phyloP scores from a whole-genome alignment of 352 stramenopile genomes.

The Globisporangium irregulare region DNA sequence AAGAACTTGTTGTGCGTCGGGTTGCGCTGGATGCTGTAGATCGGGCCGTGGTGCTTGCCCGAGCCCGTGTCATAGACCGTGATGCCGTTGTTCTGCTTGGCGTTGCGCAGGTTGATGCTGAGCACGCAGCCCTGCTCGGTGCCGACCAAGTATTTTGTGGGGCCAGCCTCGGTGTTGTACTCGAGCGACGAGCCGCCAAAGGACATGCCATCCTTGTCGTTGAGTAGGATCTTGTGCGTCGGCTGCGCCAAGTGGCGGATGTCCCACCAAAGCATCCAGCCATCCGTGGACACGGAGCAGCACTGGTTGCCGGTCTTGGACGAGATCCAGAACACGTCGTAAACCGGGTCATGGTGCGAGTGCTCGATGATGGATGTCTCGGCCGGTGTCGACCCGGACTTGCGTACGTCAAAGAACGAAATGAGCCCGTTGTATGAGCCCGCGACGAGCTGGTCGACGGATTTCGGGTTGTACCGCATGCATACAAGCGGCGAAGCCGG shows the following conservation, averaged over 20 bases:
- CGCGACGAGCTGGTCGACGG: constrained; percentile 93
- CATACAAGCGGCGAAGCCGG: constrained; percentile 87
- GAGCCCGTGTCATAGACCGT: constrained; percentile 92
- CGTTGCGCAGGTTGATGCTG: constrained; percentile 94
- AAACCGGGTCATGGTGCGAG: constrained; percentile 96
- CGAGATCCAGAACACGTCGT: constrained; percentile 96
- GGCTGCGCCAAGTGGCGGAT: constrained; percentile 85
- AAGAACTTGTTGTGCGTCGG: constrained; percentile 98
- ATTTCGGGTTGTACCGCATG: constrained; percentile 97
- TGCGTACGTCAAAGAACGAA: constrained; percentile 95
- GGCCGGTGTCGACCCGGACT: constrained; percentile 81
- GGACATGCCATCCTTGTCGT: constrained; percentile 77
- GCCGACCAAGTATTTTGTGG: constrained; percentile 97
- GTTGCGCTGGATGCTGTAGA: constrained; percentile 96
- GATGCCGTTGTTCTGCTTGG: constrained; percentile 97
- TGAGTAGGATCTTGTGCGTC: constrained; percentile 75
- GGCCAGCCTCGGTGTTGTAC: constrained; percentile 95
- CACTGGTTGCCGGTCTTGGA: constrained; percentile 96
- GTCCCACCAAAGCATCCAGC: constrained; percentile 91
- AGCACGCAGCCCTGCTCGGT: constrained; percentile 96
- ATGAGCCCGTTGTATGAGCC: constrained; percentile 97
- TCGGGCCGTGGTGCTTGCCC: constrained; percentile 95
- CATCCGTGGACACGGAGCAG: constrained; percentile 95
- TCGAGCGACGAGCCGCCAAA: constrained; percentile 94
- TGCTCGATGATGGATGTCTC: constrained; percentile 96